These are phyloP conservation scores for Senna tora DNA, from an alignment of 306 rosid species.

Conservation along the genomic window DNA sequence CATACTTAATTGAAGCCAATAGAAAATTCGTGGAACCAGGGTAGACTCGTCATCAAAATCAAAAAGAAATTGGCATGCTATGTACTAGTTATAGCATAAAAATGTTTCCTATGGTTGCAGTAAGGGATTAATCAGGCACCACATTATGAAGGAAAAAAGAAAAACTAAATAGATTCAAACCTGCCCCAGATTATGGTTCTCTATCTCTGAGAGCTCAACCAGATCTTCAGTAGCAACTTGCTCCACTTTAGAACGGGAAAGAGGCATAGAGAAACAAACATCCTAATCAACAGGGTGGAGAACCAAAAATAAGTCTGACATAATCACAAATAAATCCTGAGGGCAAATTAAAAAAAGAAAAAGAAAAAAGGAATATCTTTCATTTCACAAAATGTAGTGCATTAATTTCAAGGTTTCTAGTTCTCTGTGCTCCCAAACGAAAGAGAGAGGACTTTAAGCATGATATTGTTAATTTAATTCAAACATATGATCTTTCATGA, in stretches of 20 bases:
- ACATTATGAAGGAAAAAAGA: neutral
- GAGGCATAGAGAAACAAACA: conserved; percentile 91
- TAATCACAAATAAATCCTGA: conserved; percentile 5
- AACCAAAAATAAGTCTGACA: conserved; percentile 25
- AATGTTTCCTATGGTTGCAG: conserved; percentile 10
- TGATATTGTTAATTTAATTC: neutral
- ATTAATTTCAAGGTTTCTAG: neutral
- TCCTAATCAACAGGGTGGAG: conserved; percentile 56
- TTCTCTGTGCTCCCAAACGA: neutral
- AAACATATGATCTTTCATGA: neutral
- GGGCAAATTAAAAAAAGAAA: neutral
- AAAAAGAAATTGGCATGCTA: neutral
- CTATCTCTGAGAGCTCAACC: conserved; percentile 93
- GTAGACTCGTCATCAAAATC: neutral
- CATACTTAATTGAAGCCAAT: conserved; percentile 17
- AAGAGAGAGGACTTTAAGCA: conserved; percentile 12
- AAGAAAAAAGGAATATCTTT: neutral
- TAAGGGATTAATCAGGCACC: conserved; percentile 29
- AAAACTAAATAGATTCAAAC: conserved; percentile 47
- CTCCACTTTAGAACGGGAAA: conserved; percentile 81
- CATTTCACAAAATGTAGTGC: neutral
- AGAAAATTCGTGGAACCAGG: neutral
- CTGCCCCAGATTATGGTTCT: conserved; percentile 93
- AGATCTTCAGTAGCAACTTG: conserved; percentile 78
- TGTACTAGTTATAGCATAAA: conserved; percentile 15